phyloP scores from a whole-genome alignment of 2,329 filamentous ascomycete species.

The Aspergillus fructus region DNA sequence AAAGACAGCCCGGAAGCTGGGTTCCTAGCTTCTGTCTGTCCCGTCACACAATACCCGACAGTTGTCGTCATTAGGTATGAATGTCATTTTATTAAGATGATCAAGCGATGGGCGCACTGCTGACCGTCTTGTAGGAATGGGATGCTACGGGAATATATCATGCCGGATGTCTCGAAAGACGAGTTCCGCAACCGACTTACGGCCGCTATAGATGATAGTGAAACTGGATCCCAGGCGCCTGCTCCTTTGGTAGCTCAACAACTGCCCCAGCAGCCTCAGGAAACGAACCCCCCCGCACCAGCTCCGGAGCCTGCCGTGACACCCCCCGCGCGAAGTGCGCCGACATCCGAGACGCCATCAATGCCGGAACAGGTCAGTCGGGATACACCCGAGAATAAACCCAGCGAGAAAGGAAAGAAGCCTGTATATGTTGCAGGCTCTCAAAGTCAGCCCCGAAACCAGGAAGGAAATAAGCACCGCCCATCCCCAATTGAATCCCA shows the following conservation, averaged over 20 bases:
- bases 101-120: neutral
- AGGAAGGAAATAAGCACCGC: constrained; percentile 7
- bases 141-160: constrained; percentile 73
- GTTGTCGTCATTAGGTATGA: constrained; percentile 73
- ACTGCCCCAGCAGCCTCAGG: constrained; percentile 3
- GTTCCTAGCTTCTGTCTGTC: constrained; percentile 79
- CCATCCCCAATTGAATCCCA: neutral
- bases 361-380: neutral
- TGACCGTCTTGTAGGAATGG: constrained; percentile 60
- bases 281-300: constrained; percentile 4
- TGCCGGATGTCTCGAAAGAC: constrained; percentile 61
- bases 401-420: constrained; percentile 1
- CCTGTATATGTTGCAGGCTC: neutral
- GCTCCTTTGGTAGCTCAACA: neutral
- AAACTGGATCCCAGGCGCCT: neutral
- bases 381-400: neutral
- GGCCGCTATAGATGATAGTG: constrained; percentile 39
- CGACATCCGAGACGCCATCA: neutral
- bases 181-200: constrained; percentile 63
- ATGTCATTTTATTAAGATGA: neutral
- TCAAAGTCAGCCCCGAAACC: constrained; percentile 27
- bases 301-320: constrained; percentile 7
- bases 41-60: constrained; percentile 73
- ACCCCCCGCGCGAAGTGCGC: neutral
- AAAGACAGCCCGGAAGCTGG: constrained; percentile 77